A percentile compares a stretch with the other conserved stretches of the same genome.
phyloP scores from a whole-genome alignment of 495 filamentous ascomycete genomes.

The Lasiosphaeria miniovina region DNA sequence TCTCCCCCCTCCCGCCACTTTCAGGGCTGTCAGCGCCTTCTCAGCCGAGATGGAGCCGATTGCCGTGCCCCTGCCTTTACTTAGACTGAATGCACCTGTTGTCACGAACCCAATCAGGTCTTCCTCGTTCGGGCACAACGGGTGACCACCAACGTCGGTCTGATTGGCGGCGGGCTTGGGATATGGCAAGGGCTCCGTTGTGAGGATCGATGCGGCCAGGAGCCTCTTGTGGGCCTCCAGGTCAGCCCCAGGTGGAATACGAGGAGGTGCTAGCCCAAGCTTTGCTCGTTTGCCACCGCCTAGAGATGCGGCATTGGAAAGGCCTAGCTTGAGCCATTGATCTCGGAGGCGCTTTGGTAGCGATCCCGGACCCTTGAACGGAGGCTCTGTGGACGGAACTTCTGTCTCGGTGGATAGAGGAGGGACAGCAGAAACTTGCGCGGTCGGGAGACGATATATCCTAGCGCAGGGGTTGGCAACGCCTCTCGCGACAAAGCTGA shows the following conservation, averaged over 20 bases:
- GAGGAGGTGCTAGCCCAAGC: conserved; percentile 9
- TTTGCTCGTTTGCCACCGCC: conserved; percentile 10
- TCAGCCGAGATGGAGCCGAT: conserved; percentile 67
- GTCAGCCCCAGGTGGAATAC: conserved; percentile 22
- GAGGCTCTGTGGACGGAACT: conserved; percentile 40
- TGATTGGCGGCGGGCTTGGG: conserved; percentile 22
- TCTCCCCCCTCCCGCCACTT: conserved; percentile 14
- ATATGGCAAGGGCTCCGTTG: conserved; percentile 21
- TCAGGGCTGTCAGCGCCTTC: conserved; percentile 46
- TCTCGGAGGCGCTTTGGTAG: conserved; percentile 38
- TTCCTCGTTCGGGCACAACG: conserved; percentile 64
- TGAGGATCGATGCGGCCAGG: conserved; percentile 53
- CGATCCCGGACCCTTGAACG: conserved; percentile 5
- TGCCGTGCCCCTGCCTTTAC: conserved; percentile 70
- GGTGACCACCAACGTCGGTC: conserved; percentile 50
- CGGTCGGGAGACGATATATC: conserved; percentile 45
- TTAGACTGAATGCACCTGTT: conserved; percentile 77
- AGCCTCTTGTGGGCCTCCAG: conserved; percentile 47
- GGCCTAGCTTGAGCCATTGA: conserved; percentile 44
- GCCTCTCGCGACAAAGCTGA: conserved; percentile 40
- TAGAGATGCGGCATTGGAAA: conserved; percentile 13
- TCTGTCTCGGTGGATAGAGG: conserved; percentile 34
- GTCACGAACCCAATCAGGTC: conserved; percentile 93
- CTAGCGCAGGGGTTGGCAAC: conserved; percentile 40
- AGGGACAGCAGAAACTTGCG: conserved; percentile 1